Base-by-base conservation (phyloP, 208 protist genomes). In the Trypanosoma cruzi region DNA sequence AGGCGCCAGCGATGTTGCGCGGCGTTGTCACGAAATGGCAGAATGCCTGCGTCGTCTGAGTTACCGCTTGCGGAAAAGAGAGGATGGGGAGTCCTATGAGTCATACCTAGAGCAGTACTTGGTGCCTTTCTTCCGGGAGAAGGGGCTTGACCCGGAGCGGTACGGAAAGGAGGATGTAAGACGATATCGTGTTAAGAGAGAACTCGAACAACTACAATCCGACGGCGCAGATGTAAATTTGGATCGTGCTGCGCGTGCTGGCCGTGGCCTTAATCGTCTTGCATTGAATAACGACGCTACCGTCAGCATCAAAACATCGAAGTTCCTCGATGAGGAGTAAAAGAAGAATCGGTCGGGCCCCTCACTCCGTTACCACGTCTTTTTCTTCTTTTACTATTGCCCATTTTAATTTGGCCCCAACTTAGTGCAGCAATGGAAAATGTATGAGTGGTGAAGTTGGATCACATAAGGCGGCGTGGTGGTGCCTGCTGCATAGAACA, bases 131-230 rank as follows among this genome's bases (percentile, higher is more conserved):
- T 96, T 96, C 49, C 29, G 69, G 32, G 89, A 84, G 73, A 82
- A 89, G 62, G 71, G 77, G 7, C 76, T 96, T 66, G 85, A 96
- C 67, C 86, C 88, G 2, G 66, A 76, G 16, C 73, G 78, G 67
- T 94, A 86, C 74, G 52, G 73, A 52, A 86, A 79, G 63, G 68
- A 44, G 1, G 90, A 86, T 48, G 64, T 91, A 26, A 82, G 84
- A 58, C 80, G 81, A 14, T 96, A 94, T 73, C 82, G 78, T 53
- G 71, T 84, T 8, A 58, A 77, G 60, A 73, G 73, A 28, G 90
- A 96, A 63, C 70, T 96, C 29, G 85, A 92, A 61, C 77, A 83
- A 34, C 81, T 96, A 32, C 84, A 92, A 82, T 68, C 82, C 46
- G 88, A 93, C 57, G 90, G 90, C 28, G 87, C 83, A n/a, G 74